A percentile compares a stretch with the other conserved stretches of the same genome.
phyloP scores from a whole-genome alignment of 176 grass and related monocot species.

The Oryza australiensis region DNA sequence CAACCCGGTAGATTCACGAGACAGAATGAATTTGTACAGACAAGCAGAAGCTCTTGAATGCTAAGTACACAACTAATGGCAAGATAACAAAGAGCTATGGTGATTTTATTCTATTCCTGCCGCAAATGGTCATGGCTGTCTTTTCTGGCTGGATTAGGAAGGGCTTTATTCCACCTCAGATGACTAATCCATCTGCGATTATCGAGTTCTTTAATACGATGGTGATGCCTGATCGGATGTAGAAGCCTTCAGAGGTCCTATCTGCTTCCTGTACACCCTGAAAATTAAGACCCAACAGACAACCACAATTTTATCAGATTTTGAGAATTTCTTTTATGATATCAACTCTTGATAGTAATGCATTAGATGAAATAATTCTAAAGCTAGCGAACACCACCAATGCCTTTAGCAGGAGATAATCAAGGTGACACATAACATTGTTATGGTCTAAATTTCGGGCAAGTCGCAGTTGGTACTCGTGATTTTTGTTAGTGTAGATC shows the following conservation, averaged over 20 bases:
- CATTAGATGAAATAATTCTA: not conserved
- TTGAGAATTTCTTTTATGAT: not conserved
- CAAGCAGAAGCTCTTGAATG: conserved; percentile 8
- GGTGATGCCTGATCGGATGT: conserved; percentile 85
- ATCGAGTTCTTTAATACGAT: conserved; percentile 81
- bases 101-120: conserved; percentile 22
- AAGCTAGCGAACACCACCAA: not conserved
- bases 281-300: conserved; percentile 19
- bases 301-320: conserved; percentile 15
- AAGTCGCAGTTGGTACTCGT: not conserved
- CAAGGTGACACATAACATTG: not conserved
- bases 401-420: not conserved
- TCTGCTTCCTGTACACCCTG: conserved; percentile 80
- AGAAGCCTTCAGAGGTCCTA: conserved; percentile 80
- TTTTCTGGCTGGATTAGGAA: conserved; percentile 8
- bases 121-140: not conserved
- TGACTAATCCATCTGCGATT: conserved; percentile 66
- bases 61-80: conserved; percentile 33
- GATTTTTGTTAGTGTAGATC: not conserved
- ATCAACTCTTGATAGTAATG: not conserved
- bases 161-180: conserved; percentile 41
- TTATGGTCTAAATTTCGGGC: not conserved
- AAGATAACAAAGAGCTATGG: conserved; percentile 29
- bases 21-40: conserved; percentile 14
- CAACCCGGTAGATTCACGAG: not conserved